phyloP scores from a whole-genome alignment of 2,329 filamentous ascomycete genomes.

The Ceratocystiopsis minuta region DNA sequence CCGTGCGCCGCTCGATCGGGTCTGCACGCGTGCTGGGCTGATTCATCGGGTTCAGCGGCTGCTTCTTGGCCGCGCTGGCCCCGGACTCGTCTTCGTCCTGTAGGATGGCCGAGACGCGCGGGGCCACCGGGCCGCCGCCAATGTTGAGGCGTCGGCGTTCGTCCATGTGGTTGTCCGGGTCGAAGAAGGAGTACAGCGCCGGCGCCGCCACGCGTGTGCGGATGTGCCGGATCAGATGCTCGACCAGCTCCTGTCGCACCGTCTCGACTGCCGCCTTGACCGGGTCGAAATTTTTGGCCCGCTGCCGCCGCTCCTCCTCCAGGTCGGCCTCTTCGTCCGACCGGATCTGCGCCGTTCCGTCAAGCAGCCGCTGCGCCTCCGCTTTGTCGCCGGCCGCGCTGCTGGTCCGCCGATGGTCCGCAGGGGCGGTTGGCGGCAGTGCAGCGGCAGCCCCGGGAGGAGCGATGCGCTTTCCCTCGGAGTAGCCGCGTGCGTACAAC shows the following conservation, averaged over 20 bases:
- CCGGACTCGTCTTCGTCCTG: slow-evolving; percentile 34
- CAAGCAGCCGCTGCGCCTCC: slow-evolving; percentile 30
- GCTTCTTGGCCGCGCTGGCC: slow-evolving; percentile 14
- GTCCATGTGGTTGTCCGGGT: slow-evolving; percentile 62
- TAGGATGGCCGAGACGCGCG: slow-evolving; percentile 28
- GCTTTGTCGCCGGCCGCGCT: slow-evolving; percentile 12
- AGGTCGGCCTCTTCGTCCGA: slow-evolving; percentile 65
- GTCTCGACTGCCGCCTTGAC: slow-evolving; percentile 65
- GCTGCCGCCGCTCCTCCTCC: slow-evolving; percentile 76
- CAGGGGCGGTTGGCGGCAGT: background rate
- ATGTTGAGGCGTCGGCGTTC: slow-evolving; percentile 69
- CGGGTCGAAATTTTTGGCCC: slow-evolving; percentile 81
- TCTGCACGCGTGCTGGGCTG: slow-evolving; percentile 49
- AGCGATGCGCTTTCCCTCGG: background rate
- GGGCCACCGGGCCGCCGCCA: slow-evolving; percentile 27
- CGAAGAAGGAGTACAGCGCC: slow-evolving; percentile 60
- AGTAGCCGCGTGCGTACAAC: slow-evolving; percentile 31
- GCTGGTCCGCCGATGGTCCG: slow-evolving; percentile 5
- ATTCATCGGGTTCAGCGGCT: slow-evolving; percentile 29
- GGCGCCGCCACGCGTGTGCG: slow-evolving; percentile 74
- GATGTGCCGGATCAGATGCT: slow-evolving; percentile 78
- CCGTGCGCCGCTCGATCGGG: slow-evolving; percentile 41
- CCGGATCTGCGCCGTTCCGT: slow-evolving; percentile 45
- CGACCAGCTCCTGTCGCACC: slow-evolving; percentile 61
- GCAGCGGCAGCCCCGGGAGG: background rate